A percentile compares a stretch with the other conserved stretches of the same genome.
These are phyloP conservation scores for Neocatenulostroma microsporum DNA, from an alignment of 2,329 filamentous ascomycete genomes.

Conservation along the genomic window DNA sequence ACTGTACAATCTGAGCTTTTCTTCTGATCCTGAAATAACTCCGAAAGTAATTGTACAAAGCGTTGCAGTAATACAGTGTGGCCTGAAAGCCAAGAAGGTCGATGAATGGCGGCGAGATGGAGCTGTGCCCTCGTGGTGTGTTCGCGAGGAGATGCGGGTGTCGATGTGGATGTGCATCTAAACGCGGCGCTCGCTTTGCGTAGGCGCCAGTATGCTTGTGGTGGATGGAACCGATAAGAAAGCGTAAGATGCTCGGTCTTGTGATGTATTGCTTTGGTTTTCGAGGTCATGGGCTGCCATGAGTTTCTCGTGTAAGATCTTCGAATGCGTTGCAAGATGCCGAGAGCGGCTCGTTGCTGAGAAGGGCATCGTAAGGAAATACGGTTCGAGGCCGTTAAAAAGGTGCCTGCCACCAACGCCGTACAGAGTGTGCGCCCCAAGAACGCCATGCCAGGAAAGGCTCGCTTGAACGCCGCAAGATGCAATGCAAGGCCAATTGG, in stretches of 20 bases:
- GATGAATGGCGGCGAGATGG: slow-evolving; percentile 18
- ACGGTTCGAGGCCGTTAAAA: slow-evolving; percentile 11
- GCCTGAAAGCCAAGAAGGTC: background rate
- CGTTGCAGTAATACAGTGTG: slow-evolving; percentile 2
- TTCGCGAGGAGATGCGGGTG: slow-evolving; percentile 14
- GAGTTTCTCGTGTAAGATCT: background rate
- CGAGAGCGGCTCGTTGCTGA: background rate
- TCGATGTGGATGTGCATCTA: slow-evolving; percentile 11
- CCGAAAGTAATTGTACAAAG: slow-evolving; percentile 2
- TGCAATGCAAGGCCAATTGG: slow-evolving; percentile 10
- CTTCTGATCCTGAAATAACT: background rate
- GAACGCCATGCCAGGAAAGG: slow-evolving; percentile 7
- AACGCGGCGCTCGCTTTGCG: slow-evolving; percentile 10
- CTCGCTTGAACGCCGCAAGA: slow-evolving; percentile 23
- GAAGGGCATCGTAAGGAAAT: slow-evolving; percentile 1
- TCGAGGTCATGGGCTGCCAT: slow-evolving; percentile 1
- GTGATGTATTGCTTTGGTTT: background rate
- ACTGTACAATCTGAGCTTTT: background rate
- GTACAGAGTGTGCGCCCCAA: no score
- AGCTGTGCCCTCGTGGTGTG: slow-evolving; percentile 13
- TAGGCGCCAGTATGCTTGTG: slow-evolving; percentile 11
- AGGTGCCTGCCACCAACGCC: slow-evolving; percentile 9
- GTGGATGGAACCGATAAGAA: slow-evolving; percentile 6
- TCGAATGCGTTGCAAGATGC: background rate
- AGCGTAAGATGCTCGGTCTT: background rate